These are phyloP conservation scores for Colletotrichum chlorophyti DNA, from an alignment of 2,329 filamentous ascomycete genomes.

Conservation along the genomic window DNA sequence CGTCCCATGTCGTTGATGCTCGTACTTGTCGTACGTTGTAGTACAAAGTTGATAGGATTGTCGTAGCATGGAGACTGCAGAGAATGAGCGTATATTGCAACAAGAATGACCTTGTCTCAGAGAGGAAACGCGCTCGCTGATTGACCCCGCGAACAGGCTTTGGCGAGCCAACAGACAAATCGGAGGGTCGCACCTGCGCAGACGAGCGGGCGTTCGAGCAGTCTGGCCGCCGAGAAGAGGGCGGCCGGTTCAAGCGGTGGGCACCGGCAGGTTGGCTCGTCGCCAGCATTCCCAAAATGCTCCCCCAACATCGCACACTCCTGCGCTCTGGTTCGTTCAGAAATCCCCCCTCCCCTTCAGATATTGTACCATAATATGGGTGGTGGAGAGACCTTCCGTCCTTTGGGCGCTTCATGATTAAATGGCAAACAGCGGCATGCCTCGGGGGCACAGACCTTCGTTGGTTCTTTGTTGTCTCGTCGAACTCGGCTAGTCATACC, in stretches of 20 bases:
- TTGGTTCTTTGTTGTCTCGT: too few species aligned
- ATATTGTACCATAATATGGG: too few species aligned
- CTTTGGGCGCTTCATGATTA: too few species aligned
- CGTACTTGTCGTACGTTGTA: too few species aligned
- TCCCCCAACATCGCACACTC: conserved; percentile 1
- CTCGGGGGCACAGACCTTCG: too few species aligned
- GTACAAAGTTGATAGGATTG: too few species aligned
- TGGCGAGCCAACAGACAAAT: conserved; percentile 27
- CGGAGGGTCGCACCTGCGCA: conserved; percentile 25
- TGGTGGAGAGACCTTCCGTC: background rate
- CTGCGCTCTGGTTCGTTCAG: background rate
- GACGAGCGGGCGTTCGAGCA: conserved; percentile 29
- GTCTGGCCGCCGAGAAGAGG: conserved; percentile 15
- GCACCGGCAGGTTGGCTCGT: conserved; percentile 27
- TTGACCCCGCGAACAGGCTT: conserved; percentile 21
- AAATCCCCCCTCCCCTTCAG: background rate
- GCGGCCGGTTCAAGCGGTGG: conserved; percentile 14
- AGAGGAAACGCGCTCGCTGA: conserved; percentile 15
- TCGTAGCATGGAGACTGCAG: too few species aligned
- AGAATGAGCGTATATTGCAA: too few species aligned
- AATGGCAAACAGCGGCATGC: too few species aligned
- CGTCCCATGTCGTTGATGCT: too few species aligned
- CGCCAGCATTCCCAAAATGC: conserved; percentile 16
- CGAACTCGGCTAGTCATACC: too few species aligned
- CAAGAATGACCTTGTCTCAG: conserved; percentile 9